Evolutionary conservation across 345 rosid species (phyloP).

Genomic region (Dovyalis caffra): DNA sequence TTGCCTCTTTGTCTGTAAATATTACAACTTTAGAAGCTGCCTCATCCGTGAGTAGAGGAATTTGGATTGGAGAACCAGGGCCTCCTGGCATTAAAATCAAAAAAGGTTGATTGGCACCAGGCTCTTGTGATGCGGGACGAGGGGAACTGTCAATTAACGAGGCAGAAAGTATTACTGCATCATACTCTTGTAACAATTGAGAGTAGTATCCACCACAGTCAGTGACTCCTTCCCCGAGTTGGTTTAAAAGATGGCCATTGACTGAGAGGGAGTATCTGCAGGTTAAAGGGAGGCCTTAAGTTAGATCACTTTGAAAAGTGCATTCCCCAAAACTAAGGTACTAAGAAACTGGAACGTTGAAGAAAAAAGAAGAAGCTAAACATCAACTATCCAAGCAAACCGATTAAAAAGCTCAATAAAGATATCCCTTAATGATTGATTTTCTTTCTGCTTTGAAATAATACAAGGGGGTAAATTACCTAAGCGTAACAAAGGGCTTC

Average conservation of each 20-base stretch:
- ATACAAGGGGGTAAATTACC: conserved; percentile 35
- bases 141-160: conserved; percentile 37
- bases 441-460: background rate
- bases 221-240: conserved; percentile 59
- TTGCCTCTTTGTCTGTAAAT: conserved; percentile 34
- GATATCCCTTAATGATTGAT: background rate
- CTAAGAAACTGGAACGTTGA: background rate
- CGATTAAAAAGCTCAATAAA: background rate
- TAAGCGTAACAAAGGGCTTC: conserved; percentile 66
- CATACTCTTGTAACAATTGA: conserved; percentile 66
- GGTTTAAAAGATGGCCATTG: conserved; percentile 52
- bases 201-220: conserved; percentile 70
- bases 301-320: background rate
- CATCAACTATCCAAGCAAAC: background rate
- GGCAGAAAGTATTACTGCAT: conserved; percentile 57
- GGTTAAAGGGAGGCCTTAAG: conserved; percentile 9
- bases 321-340: background rate
- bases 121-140: conserved; percentile 51
- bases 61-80: conserved; percentile 24
- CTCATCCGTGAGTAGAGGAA: conserved; percentile 31
- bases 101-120: conserved; percentile 61
- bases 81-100: conserved; percentile 40
- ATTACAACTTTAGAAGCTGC: conserved; percentile 37
- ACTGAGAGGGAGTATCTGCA: conserved; percentile 67
- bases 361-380: background rate